Evolutionary conservation across 2,329 filamentous ascomycete species (phyloP).

Genomic region (Exophiala calicioides): DNA sequence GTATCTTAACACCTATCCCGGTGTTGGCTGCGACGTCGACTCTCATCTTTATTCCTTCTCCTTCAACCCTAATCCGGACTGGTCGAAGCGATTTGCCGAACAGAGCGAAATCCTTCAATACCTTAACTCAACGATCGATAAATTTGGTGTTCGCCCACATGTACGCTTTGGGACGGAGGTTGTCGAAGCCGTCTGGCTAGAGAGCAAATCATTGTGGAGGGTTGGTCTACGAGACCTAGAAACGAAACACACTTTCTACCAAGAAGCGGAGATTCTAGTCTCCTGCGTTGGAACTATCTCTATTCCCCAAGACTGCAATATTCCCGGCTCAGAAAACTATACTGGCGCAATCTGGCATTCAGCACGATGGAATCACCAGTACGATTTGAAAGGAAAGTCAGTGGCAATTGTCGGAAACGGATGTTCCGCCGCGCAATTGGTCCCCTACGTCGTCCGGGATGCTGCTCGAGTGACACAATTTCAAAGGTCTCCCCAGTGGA

Average conservation of each 20-base stretch:
- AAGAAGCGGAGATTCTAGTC: slow-evolving; percentile 34
- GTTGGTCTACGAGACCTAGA: slow-evolving; percentile 32
- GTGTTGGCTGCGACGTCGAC: slow-evolving; percentile 36
- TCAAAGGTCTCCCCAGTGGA: slow-evolving; percentile 60
- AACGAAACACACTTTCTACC: slow-evolving; percentile 30
- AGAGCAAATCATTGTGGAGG: slow-evolving; percentile 31
- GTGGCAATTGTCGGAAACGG: slow-evolving; percentile 61
- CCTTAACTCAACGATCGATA: slow-evolving; percentile 38
- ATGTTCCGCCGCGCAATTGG: slow-evolving; percentile 60
- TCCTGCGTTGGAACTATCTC: slow-evolving; percentile 37
- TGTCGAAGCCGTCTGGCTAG: slow-evolving; percentile 31
- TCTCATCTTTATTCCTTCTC: slow-evolving; percentile 58
- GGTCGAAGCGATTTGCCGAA: slow-evolving; percentile 51
- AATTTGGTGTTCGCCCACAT: slow-evolving; percentile 34
- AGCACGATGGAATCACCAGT: slow-evolving; percentile 54
- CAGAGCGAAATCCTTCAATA: slow-evolving; percentile 55
- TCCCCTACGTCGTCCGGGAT: slow-evolving; percentile 51
- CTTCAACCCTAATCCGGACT: slow-evolving; percentile 54
- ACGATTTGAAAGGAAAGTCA: slow-evolving; percentile 54
- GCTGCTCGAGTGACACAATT: slow-evolving; percentile 59
- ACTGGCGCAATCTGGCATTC: slow-evolving; percentile 58
- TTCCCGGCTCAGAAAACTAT: slow-evolving; percentile 56
- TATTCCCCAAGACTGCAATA: slow-evolving; percentile 33
- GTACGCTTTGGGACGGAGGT: slow-evolving; percentile 31
- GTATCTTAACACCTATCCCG: slow-evolving; percentile 19